These are phyloP conservation scores for Orbilia javanica DNA, from an alignment of 2,329 filamentous ascomycete species.

Conservation along the genomic window DNA sequence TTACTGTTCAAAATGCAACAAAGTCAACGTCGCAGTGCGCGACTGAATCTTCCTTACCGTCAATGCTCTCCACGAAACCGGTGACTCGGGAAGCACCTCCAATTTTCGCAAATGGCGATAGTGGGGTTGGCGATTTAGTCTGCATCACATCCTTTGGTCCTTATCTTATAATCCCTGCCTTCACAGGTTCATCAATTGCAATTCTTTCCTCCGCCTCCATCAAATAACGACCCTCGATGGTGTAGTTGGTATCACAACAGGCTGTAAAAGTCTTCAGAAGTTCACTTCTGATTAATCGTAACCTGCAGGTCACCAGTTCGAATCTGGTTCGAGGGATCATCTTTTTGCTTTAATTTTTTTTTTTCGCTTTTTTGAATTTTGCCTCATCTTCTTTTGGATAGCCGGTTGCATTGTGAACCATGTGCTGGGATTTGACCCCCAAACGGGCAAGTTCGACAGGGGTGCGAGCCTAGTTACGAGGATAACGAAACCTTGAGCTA, in stretches of 20 bases:
- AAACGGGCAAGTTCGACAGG: conserved; percentile 7
- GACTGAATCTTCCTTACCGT: not conserved
- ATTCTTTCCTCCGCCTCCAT: conserved; percentile 18
- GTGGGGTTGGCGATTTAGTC: conserved; percentile 21
- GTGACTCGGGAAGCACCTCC: not conserved
- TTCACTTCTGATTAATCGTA: conserved; percentile 51
- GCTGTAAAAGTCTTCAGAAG: conserved; percentile 58
- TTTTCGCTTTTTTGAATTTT: conserved; percentile 22
- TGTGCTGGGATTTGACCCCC: conserved; percentile 16
- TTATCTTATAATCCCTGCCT: conserved; percentile 10
- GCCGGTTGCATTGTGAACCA: not conserved
- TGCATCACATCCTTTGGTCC: not conserved
- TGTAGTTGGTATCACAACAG: conserved; percentile 59
- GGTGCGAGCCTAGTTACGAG: not conserved
- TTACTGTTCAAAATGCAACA: conserved; percentile 53
- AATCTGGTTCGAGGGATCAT: conserved; percentile 59
- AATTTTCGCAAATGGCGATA: not conserved
- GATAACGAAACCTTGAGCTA: conserved; percentile 6
- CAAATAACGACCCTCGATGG: conserved; percentile 54
- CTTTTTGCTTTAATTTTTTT: conserved; percentile 31
- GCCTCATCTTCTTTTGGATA: conserved; percentile 28
- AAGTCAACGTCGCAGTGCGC: not conserved
- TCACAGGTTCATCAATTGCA: conserved; percentile 6
- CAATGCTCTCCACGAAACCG: not conserved
- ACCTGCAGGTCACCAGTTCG: conserved; percentile 59